Percentiles rank a stretch among this genome's conserved stretches.
Evolutionary conservation across 2,329 filamentous ascomycete species (phyloP).

Genomic region (Didymella segeticola): DNA sequence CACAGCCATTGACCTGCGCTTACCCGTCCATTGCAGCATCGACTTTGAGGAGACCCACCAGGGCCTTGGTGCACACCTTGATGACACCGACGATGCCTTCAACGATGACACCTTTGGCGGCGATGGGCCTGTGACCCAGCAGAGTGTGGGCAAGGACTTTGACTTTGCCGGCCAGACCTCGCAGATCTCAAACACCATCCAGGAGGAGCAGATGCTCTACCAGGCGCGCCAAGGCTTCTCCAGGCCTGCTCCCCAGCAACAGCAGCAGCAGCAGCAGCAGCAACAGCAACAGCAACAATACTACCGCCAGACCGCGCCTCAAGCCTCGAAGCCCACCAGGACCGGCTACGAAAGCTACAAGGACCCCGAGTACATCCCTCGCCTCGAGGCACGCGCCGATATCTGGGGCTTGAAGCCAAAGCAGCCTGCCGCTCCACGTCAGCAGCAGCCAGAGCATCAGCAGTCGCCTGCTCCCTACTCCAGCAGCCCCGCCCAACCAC

Average conservation of each 20-base stretch:
- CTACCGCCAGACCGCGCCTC: slow-evolving; percentile 53
- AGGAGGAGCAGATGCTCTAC: slow-evolving; percentile 88
- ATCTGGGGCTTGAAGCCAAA: slow-evolving; percentile 84
- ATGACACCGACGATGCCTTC: slow-evolving; percentile 91
- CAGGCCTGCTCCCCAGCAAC: slow-evolving; percentile 60
- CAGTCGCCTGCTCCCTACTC: slow-evolving; percentile 16
- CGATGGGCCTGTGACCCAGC: slow-evolving; percentile 55
- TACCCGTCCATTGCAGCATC: slow-evolving; percentile 62
- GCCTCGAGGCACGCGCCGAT: slow-evolving; percentile 89
- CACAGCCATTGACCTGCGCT: slow-evolving; percentile 49
- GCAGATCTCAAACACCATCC: slow-evolving; percentile 82
- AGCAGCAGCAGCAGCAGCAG: slow-evolving; percentile 59
- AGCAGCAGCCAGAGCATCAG: slow-evolving; percentile 34
- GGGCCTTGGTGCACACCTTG: slow-evolving; percentile 86
- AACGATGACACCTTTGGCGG: slow-evolving; percentile 92
- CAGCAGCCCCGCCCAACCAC: slow-evolving; percentile 30
- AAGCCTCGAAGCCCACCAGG: slow-evolving; percentile 66
- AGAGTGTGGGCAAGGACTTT: slow-evolving; percentile 84
- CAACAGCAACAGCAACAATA: slow-evolving; percentile 57
- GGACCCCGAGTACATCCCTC: slow-evolving; percentile 82
- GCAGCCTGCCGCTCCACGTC: slow-evolving; percentile 52
- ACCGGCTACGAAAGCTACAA: slow-evolving; percentile 93
- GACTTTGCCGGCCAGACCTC: slow-evolving; percentile 96
- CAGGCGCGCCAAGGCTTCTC: slow-evolving; percentile 67
- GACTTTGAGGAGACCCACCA: slow-evolving; percentile 99